Base-by-base conservation (phyloP, 495 filamentous ascomycete genomes). In the Clavariopsis aquatica region DNA sequence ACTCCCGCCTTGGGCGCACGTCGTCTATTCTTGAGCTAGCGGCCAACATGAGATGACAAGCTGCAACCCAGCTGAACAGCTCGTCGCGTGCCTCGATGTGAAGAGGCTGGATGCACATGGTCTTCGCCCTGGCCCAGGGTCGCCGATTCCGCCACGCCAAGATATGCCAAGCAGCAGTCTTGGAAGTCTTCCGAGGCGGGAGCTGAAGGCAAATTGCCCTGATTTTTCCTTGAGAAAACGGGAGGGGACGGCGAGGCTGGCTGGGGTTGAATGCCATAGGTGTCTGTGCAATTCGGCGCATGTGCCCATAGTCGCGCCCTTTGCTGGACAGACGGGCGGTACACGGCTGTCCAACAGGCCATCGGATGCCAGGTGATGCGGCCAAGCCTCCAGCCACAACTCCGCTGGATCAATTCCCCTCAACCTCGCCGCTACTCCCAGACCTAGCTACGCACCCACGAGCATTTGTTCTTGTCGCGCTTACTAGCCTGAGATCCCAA, bases 381-480 rank as follows among this genome's bases (percentile, higher is more conserved):
- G 38, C 38, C 38, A 43, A 43, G 38, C 8, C 38, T 43, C 31
- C 38, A 43, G 38, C 38, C 15, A 43, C 6, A 43, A 17, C 38
- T 3, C 5, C 8, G 3, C 8, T n/a, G 6, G 38, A 9, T 7
- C 38, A 17, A 34, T 43, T 34, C n/a, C 31, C 52, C 52, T 34
- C 29, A 38, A 29, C 52, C 51, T 34, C 51, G n/a, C 24, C 24
- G 26, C 28, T 53, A 36, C 51, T 34, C 23, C 28, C 22, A n/a
- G n/a, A 31, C 17, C 51, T 31, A 53, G 51, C 34, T 46, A 34
- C 9, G 29, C 20, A 51, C 36, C 63, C 36, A 46, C 63, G 56
- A 66, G 58, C 46, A 54, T 60, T 29, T 56, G 54, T 57, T 60
- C 47, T 62, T 49, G 36, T 58, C 62, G 57, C 66, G 66, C 62